Conservation (phyloP, 495 filamentous ascomycete species). For the Podospora comata region DNA sequence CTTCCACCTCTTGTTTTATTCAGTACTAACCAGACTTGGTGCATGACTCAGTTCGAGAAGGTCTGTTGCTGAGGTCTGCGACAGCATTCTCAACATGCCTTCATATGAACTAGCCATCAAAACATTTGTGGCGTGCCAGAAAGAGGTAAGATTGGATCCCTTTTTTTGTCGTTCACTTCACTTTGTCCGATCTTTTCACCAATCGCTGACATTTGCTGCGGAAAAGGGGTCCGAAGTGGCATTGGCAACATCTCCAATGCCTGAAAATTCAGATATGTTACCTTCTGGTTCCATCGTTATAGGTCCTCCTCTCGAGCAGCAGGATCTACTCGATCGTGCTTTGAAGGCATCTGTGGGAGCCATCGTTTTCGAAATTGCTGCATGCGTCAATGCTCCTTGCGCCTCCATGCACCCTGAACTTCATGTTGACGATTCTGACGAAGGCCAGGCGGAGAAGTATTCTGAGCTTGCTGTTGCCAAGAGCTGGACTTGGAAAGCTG, state of each 20-base stretch:
- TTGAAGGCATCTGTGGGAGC: neutral
- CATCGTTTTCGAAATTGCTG: neutral
- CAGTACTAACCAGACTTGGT: neutral
- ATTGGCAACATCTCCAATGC: neutral
- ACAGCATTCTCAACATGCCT: neutral
- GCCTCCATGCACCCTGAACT: too few relatives aligned
- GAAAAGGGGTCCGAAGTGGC: neutral
- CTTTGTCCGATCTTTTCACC: neutral
- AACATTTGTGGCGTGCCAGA: neutral
- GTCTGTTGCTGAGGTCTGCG: neutral
- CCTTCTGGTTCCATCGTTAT: neutral
- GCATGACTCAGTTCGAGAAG: neutral
- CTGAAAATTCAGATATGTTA: neutral
- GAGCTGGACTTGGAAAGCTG: neutral
- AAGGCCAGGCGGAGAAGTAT: neutral
- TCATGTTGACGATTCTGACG: neutral
- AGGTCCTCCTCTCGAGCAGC: neutral
- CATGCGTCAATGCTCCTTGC: neutral
- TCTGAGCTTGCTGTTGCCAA: neutral
- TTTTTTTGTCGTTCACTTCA: neutral
- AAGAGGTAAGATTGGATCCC: neutral
- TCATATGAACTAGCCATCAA: neutral
- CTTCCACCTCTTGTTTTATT: neutral
- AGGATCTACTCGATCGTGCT: neutral
- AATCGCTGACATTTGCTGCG: neutral